Conservation (phyloP, 192 early-diverging fungal species). For the Backusella westeae region DNA sequence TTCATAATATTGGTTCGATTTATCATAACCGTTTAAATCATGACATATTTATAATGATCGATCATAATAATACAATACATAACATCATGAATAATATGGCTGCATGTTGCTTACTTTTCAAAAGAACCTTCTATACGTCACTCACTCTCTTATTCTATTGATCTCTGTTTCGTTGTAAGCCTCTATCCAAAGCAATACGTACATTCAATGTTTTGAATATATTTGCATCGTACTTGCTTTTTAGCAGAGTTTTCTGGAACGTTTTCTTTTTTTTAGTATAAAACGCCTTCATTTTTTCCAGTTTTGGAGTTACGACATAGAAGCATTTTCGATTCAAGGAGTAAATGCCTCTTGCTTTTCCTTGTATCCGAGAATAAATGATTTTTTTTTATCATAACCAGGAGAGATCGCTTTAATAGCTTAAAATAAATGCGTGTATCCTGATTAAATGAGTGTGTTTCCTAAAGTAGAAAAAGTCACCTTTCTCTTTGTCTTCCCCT, state of each 20-base stretch:
- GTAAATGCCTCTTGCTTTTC: neutral
- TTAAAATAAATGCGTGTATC: neutral
- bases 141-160: too few relatives aligned
- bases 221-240: neutral
- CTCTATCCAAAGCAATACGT: neutral
- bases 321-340: constrained; percentile 8
- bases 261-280: constrained; percentile 7
- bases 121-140: neutral
- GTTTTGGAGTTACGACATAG: neutral
- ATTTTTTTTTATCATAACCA: neutral
- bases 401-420: neutral
- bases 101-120: neutral
- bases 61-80: neutral
- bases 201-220: neutral
- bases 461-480: neutral
- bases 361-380: neutral
- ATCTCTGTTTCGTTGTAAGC: neutral
- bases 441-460: neutral
- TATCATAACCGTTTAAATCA: neutral
- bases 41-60: neutral
- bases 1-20: neutral
- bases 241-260: neutral
- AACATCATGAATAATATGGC: neutral
- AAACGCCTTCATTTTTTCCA: neutral
- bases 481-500: neutral